These are phyloP conservation scores for Trichophyton schoenleinii DNA, from an alignment of 2,329 filamentous ascomycete species.

Conservation along the genomic window DNA sequence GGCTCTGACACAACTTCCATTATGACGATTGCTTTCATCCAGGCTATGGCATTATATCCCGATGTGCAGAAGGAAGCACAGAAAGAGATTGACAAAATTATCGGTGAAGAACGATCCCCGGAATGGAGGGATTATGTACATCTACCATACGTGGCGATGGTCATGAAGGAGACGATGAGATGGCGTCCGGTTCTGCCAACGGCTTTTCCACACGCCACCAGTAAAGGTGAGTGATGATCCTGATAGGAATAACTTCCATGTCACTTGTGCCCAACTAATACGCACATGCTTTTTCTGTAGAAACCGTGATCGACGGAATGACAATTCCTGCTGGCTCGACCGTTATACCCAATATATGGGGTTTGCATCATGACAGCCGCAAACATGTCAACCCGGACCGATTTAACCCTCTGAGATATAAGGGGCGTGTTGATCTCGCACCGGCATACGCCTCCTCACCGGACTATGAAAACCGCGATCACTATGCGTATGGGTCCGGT, in stretches of 20 bases:
- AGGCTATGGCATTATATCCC: slow-evolving; percentile 38
- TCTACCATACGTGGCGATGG: slow-evolving; percentile 26
- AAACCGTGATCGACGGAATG: slow-evolving; percentile 38
- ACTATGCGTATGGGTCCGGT: slow-evolving; percentile 27
- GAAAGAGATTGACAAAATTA: slow-evolving; percentile 27
- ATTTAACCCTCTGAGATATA: slow-evolving; percentile 25
- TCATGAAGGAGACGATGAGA: slow-evolving; percentile 28
- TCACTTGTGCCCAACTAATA: background rate
- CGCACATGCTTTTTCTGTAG: background rate
- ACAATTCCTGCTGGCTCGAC: slow-evolving; percentile 35
- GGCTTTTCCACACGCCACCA: slow-evolving; percentile 38
- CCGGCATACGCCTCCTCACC: slow-evolving; percentile 22
- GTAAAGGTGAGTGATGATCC: slow-evolving; percentile 12
- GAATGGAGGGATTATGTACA: slow-evolving; percentile 27
- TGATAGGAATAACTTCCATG: background rate
- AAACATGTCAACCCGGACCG: slow-evolving; percentile 25
- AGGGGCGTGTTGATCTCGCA: slow-evolving; percentile 16
- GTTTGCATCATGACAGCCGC: slow-evolving; percentile 36
- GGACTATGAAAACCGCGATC: slow-evolving; percentile 25
- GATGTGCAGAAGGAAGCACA: slow-evolving; percentile 37
- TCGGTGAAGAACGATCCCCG: slow-evolving; percentile 22
- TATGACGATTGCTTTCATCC: slow-evolving; percentile 37
- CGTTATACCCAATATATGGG: slow-evolving; percentile 39
- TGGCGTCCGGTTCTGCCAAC: slow-evolving; percentile 34
- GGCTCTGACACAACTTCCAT: slow-evolving; percentile 37